A percentile compares a stretch with the other conserved stretches of the same genome.
These are phyloP conservation scores for Coemansia furcata DNA, from an alignment of 192 early-diverging fungal genomes.

Conservation along the genomic window DNA sequence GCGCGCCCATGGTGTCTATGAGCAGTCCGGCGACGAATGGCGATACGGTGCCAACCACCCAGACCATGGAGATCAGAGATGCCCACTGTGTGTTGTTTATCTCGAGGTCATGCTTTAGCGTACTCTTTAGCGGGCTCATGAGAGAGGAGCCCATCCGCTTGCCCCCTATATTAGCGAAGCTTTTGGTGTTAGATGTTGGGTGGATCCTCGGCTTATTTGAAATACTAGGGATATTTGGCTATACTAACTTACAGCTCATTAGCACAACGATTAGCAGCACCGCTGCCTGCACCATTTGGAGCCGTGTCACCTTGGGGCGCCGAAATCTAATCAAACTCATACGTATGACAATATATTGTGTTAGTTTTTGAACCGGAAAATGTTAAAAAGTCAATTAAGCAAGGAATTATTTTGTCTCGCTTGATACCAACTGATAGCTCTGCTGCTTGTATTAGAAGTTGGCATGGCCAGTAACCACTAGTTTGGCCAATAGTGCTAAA, in stretches of 20 bases:
- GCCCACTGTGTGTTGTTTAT: conserved; percentile 56
- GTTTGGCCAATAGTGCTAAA: conserved; percentile 1
- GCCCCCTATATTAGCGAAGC: conserved; percentile 28
- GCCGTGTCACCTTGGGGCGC: conserved; percentile 24
- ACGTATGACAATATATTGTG: not conserved
- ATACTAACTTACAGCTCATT: conserved; percentile 52
- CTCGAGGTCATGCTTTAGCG: conserved; percentile 50
- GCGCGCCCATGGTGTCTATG: conserved; percentile 52
- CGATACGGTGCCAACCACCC: conserved; percentile 52
- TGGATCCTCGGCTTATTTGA: not conserved
- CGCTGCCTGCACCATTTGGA: conserved; percentile 44
- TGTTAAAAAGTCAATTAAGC: not conserved
- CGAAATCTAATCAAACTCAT: not conserved
- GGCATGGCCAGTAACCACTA: conserved; percentile 1
- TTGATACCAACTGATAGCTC: not conserved
- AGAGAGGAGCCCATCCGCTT: conserved; percentile 53
- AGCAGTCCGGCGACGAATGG: conserved; percentile 55
- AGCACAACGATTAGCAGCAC: conserved; percentile 47
- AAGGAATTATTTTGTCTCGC: not conserved
- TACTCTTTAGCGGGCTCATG: conserved; percentile 52
- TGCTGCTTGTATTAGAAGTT: not conserved
- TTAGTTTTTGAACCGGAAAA: not conserved
- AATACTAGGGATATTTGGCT: not conserved
- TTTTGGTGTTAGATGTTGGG: not conserved
- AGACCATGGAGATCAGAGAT: conserved; percentile 52